Evolutionary conservation across 352 stramenopile species (phyloP).

Genomic region (Blastocystis sp.): DNA sequence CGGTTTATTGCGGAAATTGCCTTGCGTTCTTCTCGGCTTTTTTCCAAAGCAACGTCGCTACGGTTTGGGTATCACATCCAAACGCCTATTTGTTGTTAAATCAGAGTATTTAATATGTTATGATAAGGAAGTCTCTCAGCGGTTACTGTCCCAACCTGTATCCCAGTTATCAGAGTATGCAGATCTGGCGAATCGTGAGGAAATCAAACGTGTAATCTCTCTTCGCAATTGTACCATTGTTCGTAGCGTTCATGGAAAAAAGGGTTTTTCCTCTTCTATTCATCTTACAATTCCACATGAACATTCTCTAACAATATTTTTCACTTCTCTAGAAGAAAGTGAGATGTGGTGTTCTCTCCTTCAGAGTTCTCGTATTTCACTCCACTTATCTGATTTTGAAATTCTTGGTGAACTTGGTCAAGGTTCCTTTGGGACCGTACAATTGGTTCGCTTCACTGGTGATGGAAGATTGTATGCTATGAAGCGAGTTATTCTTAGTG

Average conservation of each 20-base stretch:
- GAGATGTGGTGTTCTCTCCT: constrained; percentile 58
- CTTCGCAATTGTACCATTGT: constrained; percentile 26
- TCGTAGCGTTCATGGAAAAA: background rate
- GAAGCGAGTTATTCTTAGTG: constrained; percentile 39
- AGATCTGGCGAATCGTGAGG: constrained; percentile 15
- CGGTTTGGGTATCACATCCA: constrained; percentile 38
- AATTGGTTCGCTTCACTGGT: constrained; percentile 17
- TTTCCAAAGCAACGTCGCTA: background rate
- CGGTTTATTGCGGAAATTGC: constrained; percentile 42
- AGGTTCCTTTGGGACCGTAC: constrained; percentile 35
- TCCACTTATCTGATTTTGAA: constrained; percentile 59
- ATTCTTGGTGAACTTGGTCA: constrained; percentile 46
- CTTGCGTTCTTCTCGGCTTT: constrained; percentile 50
- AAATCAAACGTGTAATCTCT: constrained; percentile 54
- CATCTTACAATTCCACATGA: background rate
- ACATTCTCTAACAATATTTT: background rate
- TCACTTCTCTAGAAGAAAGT: constrained; percentile 13
- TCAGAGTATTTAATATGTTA: constrained; percentile 68
- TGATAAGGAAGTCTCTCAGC: constrained; percentile 30
- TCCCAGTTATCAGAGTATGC: constrained; percentile 10
- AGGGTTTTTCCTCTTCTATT: constrained; percentile 13
- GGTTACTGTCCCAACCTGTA: background rate
- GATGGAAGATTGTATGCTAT: constrained; percentile 45
- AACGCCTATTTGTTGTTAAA: constrained; percentile 65
- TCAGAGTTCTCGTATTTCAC: background rate